These are phyloP conservation scores for Tolypocladium pustulatum DNA, from an alignment of 2,329 filamentous ascomycete genomes.

Conservation along the genomic window DNA sequence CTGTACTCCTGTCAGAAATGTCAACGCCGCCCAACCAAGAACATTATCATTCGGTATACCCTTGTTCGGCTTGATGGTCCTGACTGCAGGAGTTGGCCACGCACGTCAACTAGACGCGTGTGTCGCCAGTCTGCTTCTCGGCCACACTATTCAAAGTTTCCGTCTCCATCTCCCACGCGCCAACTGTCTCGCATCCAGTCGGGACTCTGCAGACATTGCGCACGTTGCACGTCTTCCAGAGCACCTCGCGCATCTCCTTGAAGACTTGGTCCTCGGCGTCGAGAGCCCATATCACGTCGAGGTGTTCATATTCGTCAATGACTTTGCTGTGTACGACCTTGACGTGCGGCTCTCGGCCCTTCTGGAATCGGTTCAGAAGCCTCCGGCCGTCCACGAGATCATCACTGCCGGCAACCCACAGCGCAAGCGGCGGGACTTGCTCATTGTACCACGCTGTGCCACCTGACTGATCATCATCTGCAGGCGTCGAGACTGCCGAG, in stretches of 20 bases:
- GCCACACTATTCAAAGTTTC: neutral
- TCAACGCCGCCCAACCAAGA: neutral
- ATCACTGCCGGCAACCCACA: slow-evolving; percentile 82
- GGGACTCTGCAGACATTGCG: slow-evolving; percentile 52
- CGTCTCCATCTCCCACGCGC: neutral
- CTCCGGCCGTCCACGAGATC: slow-evolving; percentile 73
- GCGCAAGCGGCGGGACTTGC: slow-evolving; percentile 68
- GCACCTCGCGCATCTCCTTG: slow-evolving; percentile 64
- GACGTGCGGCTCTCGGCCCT: slow-evolving; percentile 71
- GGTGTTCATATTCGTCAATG: slow-evolving; percentile 81
- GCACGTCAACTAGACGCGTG: neutral
- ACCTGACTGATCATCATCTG: slow-evolving; percentile 14
- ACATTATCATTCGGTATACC: neutral
- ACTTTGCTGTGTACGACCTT: slow-evolving; percentile 71
- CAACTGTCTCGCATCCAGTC: slow-evolving; percentile 42
- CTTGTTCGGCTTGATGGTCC: neutral
- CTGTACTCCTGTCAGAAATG: neutral
- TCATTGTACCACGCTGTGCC: slow-evolving; percentile 72
- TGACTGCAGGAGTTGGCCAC: neutral
- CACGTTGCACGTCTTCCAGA: slow-evolving; percentile 66
- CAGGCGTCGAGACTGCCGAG: neutral
- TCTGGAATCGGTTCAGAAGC: slow-evolving; percentile 63
- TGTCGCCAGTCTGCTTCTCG: neutral
- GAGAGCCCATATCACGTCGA: slow-evolving; percentile 93
- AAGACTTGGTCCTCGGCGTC: slow-evolving; percentile 78